These are phyloP conservation scores for Nectriaceae sp. DNA, from an alignment of 2,329 filamentous ascomycete species.

Conservation along the genomic window DNA sequence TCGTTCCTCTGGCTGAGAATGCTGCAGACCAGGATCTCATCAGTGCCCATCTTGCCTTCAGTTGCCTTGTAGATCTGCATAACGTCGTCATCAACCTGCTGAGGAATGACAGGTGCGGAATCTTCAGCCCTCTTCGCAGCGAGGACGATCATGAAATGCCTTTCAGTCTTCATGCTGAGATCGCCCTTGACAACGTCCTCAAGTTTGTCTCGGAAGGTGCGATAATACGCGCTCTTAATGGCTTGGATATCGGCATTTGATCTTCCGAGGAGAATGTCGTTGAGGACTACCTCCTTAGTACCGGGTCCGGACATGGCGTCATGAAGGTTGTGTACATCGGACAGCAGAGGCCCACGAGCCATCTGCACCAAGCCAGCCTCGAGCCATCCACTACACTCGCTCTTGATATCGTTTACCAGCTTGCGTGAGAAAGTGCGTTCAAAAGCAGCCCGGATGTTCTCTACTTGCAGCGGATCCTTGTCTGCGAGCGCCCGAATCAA, in stretches of 20 bases:
- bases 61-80: conserved; percentile 76
- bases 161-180: conserved; percentile 81
- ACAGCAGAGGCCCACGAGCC: conserved; percentile 73
- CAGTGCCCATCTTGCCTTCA: conserved; percentile 71
- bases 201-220: conserved; percentile 65
- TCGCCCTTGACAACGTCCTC: conserved; percentile 76
- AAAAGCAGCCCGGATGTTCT: conserved; percentile 68
- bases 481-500: conserved; percentile 71
- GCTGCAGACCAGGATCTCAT: conserved; percentile 75
- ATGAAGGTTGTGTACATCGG: conserved; percentile 72
- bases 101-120: conserved; percentile 69
- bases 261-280: conserved; percentile 80
- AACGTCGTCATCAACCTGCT: conserved; percentile 75
- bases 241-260: conserved; percentile 86
- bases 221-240: conserved; percentile 79
- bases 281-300: conserved; percentile 83
- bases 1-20: conserved; percentile 77
- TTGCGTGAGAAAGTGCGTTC: conserved; percentile 64
- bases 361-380: conserved; percentile 74
- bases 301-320: conserved; percentile 76
- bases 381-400: conserved; percentile 76
- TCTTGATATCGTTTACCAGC: conserved; percentile 73
- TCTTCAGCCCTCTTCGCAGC: conserved; percentile 77
- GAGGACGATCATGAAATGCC: conserved; percentile 82
- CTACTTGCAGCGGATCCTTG: conserved; percentile 78